Evolutionary conservation across 2,329 filamentous ascomycete species (phyloP), one percentile per base, ranked within the genome.

Genomic region (Colletotrichum musicola): DNA sequence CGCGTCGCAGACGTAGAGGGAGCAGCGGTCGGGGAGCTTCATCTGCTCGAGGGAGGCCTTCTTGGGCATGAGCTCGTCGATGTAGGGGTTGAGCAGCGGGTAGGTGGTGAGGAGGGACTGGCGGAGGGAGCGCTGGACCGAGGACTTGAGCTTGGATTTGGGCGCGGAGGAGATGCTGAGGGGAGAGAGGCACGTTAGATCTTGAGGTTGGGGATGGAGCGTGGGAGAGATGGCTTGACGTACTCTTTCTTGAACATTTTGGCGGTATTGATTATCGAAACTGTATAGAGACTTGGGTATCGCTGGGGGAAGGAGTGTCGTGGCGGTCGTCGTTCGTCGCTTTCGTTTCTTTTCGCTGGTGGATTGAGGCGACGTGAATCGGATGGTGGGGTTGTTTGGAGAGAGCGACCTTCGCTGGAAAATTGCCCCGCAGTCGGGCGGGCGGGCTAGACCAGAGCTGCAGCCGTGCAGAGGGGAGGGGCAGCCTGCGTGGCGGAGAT

Each of bases 101-200:
- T 97, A 98, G 61, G 92, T 92, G 68, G 93, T 87, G 72, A 96
- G 85, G 73, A 98, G 88, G 76, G 93, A 93, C 76, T 91, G 87
- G 74, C 96, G 93, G 75, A 99, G 91, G 72, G 85, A 89, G 77
- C 96, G 93, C 84, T 98, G 95, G 64, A 94, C 93, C 25, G 94
- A 97, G 72, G 95, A 98, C 84, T 98, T 99, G 81, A 98, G 93
- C 86, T 98, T 98, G 75, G 94, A 94, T 84, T 96, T 97, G 64
- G 93, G 91, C 73, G 92, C 89, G 27, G 91, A 83, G 75, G 90
- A 84, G 79, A 97, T 90, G 73, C 93, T 95, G 76, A 67, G 20
- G 40, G 35, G 60, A 72, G 77, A 73, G 27, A 9, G 75, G 73
- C 56, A 12, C 55, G 56, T 70, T 69, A 69, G 66, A 40, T 72